phyloP scores from a whole-genome alignment of 2,329 filamentous ascomycete genomes.

The Colletotrichum siamense region DNA sequence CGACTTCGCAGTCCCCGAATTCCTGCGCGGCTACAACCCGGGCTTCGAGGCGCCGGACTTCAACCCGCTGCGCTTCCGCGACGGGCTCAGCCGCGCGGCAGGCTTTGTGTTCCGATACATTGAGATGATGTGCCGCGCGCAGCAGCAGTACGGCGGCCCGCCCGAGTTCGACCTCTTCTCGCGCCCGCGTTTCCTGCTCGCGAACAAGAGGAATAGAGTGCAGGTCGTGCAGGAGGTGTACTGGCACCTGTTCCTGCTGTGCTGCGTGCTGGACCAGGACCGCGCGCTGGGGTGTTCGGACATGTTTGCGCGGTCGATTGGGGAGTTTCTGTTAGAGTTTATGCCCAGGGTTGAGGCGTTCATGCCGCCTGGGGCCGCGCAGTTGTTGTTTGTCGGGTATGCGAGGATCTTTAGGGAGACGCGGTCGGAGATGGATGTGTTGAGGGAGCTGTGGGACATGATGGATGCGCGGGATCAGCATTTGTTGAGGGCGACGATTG shows the following conservation, averaged over 20 bases:
- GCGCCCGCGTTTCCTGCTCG: conserved; percentile 6
- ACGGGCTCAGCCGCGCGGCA: background rate
- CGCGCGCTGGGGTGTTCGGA: conserved; percentile 31
- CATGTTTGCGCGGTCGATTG: conserved; percentile 26
- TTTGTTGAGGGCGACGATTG: background rate
- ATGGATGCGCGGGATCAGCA: conserved; percentile 9
- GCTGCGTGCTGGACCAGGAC: conserved; percentile 31
- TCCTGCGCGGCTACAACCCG: conserved; percentile 6
- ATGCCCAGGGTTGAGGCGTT: conserved; percentile 20
- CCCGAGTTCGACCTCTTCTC: background rate
- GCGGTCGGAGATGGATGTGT: background rate
- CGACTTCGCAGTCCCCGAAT: conserved; percentile 8
- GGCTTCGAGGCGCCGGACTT: background rate
- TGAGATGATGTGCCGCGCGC: background rate
- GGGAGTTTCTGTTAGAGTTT: conserved; percentile 28
- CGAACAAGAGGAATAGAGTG: background rate
- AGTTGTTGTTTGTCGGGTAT: conserved; percentile 12
- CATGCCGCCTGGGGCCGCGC: background rate
- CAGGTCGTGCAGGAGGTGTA: conserved; percentile 9
- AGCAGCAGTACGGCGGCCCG: background rate
- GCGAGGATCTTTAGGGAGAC: conserved; percentile 18
- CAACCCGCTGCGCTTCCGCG: background rate
- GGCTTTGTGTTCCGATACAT: conserved; percentile 15
- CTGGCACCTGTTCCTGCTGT: conserved; percentile 25
- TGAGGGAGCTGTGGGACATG: conserved; percentile 17